phyloP scores from a whole-genome alignment of 164 flowering plant species.

The Stephania cephalantha region DNA sequence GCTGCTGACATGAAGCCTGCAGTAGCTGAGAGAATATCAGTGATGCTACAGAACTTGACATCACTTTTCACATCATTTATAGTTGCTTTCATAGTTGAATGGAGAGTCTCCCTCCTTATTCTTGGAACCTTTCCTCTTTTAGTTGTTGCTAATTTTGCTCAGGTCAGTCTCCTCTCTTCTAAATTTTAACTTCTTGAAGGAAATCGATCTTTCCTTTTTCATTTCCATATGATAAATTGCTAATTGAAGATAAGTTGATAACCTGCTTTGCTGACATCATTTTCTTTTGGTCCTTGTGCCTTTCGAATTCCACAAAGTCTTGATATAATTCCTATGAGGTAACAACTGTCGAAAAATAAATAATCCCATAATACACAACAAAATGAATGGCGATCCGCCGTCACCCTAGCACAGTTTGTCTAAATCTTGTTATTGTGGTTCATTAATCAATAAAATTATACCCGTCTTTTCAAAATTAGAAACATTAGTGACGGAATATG shows the following conservation, averaged over 20 bases:
- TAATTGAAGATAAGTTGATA: background rate
- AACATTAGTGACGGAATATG: background rate
- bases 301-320: background rate
- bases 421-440: background rate
- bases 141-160: slow-evolving; percentile 92
- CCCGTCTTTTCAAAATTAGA: background rate
- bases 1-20: slow-evolving; percentile 97
- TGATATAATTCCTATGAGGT: no score
- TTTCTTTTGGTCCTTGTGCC: background rate
- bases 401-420: background rate
- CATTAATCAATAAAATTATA: background rate
- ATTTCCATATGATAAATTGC: background rate
- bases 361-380: background rate
- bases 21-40: slow-evolving; percentile 92
- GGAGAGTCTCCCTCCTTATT: slow-evolving; percentile 97
- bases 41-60: slow-evolving; percentile 95
- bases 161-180: slow-evolving; percentile 39
- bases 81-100: slow-evolving; percentile 91
- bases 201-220: background rate
- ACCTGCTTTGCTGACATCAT: background rate
- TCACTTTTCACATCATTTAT: slow-evolving; percentile 95
- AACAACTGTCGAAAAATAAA: no score
- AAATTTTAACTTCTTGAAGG: background rate
- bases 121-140: slow-evolving; percentile 87
- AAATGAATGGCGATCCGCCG: background rate